phyloP scores from a whole-genome alignment of 1,139 yeast genomes.

The Zygoascus hellenicus region DNA sequence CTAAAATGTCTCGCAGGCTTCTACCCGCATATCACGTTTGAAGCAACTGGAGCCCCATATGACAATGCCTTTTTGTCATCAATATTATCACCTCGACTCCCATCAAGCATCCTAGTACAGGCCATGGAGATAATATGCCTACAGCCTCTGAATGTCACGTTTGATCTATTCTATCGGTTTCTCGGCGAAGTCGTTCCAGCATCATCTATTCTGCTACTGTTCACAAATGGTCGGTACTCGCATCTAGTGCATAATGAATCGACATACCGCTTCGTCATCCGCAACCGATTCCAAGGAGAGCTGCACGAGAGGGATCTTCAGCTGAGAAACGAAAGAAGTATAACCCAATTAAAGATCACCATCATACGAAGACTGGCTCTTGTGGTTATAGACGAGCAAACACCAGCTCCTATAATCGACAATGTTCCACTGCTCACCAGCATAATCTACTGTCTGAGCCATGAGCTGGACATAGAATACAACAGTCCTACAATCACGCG shows the following conservation, averaged over 20 bases:
- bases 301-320: background rate
- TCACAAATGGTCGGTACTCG: conserved; percentile 2
- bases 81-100: conserved; percentile 6
- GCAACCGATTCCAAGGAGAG: background rate
- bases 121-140: conserved; percentile 3
- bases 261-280: no score
- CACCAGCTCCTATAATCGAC: background rate
- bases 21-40: conserved; percentile 1
- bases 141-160: conserved; percentile 3
- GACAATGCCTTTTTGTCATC: background rate
- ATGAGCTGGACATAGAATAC: conserved; percentile 19
- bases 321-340: background rate
- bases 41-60: background rate
- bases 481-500: conserved; percentile 11
- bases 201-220: background rate
- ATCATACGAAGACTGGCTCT: conserved; percentile 4
- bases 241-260: no score
- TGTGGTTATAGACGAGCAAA: conserved; percentile 2
- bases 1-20: conserved; percentile 39
- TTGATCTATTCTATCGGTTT: background rate
- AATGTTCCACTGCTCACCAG: conserved; percentile 3
- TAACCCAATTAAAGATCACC: background rate
- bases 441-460: conserved; percentile 12
- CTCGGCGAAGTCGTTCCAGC: conserved; percentile 1
- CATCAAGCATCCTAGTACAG: conserved; percentile 2